These are phyloP conservation scores for Termitomyces sp. DNA, from an alignment of 768 basidiomycete species.

Conservation along the genomic window DNA sequence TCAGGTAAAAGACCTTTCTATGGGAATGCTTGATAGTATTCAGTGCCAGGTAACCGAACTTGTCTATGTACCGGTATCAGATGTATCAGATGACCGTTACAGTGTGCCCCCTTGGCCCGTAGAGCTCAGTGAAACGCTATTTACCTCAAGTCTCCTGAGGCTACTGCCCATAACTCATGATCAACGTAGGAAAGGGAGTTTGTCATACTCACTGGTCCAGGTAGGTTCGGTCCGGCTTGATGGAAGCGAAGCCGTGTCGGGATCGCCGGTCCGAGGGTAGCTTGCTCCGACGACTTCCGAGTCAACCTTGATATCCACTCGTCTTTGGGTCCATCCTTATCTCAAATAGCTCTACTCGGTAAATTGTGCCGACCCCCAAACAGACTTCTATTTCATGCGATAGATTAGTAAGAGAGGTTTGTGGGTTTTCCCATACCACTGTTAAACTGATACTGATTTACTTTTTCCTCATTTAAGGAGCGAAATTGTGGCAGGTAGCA, in stretches of 20 bases:
- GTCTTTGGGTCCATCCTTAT: not conserved
- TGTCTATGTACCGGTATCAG: too few species aligned
- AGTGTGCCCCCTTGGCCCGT: too few species aligned
- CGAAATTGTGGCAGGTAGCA: slow-evolving; percentile 28
- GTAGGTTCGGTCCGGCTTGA: too few species aligned
- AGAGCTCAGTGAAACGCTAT: too few species aligned
- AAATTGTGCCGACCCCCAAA: not conserved
- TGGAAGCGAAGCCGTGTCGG: too few species aligned
- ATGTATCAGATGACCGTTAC: too few species aligned
- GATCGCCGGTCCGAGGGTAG: not conserved
- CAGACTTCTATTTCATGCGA: not conserved
- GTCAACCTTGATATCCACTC: not conserved
- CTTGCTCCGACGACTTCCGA: not conserved
- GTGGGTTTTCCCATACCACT: not conserved
- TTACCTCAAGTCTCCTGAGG: too few species aligned
- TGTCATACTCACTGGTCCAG: too few species aligned
- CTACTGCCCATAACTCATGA: too few species aligned
- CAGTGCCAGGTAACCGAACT: too few species aligned
- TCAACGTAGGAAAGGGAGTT: too few species aligned
- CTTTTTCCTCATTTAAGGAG: slow-evolving; percentile 27
- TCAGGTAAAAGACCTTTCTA: not conserved
- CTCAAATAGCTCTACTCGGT: not conserved
- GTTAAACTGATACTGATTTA: not conserved
- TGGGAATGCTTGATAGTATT: too few species aligned
- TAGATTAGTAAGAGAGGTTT: not conserved